phyloP scores from a whole-genome alignment of 1,284 basidiomycete genomes.

The Trametes versicolor region DNA sequence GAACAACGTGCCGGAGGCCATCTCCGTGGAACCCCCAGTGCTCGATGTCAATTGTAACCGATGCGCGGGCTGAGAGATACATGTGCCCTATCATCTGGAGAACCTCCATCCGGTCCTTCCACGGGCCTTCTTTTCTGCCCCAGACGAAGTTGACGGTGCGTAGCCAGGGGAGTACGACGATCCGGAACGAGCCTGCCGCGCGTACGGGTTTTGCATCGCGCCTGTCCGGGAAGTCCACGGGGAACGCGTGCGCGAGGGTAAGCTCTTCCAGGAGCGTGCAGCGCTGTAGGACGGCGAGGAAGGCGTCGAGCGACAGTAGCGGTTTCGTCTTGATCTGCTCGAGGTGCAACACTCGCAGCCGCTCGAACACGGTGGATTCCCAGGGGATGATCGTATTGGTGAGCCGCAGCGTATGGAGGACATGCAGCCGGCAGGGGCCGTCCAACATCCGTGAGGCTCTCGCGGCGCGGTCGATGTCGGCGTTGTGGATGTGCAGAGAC shows the following conservation, averaged over 20 bases:
- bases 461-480: neutral
- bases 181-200: neutral
- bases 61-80: neutral
- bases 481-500: neutral
- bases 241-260: neutral
- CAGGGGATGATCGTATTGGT: neutral
- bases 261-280: neutral
- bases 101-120: neutral
- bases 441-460: neutral
- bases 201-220: neutral
- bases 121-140: neutral
- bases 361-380: neutral
- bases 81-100: neutral
- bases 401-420: neutral
- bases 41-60: neutral
- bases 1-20: neutral
- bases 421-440: neutral
- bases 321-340: neutral
- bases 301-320: neutral
- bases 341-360: slow-evolving; percentile 1
- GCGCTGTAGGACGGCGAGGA: neutral
- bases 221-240: neutral
- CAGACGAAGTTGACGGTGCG: neutral
- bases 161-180: neutral
- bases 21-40: neutral